These are phyloP conservation scores for Bromus sterilis DNA, from an alignment of 176 grass and related monocot species.

Conservation along the genomic window DNA sequence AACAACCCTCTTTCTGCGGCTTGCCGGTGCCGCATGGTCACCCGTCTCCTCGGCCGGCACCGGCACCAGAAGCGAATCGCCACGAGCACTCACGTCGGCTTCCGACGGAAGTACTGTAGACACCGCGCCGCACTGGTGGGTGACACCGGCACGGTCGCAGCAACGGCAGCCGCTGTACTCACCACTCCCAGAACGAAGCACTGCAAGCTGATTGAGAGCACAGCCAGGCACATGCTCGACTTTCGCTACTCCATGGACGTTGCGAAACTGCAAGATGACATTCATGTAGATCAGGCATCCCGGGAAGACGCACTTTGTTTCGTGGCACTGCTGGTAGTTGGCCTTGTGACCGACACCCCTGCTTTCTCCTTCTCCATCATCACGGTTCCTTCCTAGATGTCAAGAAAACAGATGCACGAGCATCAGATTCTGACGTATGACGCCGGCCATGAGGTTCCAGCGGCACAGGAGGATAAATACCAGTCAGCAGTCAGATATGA, in stretches of 20 bases:
- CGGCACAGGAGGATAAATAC: background rate
- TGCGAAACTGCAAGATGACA: too few relatives aligned
- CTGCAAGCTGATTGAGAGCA: too few relatives aligned
- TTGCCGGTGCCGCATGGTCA: too few relatives aligned
- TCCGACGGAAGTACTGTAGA: background rate
- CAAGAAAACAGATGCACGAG: background rate
- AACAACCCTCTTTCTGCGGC: background rate
- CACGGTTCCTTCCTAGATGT: background rate
- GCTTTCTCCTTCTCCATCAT: background rate
- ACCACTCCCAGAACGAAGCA: background rate
- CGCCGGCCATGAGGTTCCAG: background rate
- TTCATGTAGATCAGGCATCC: too few relatives aligned
- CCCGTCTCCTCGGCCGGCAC: too few relatives aligned
- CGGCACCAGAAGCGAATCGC: background rate
- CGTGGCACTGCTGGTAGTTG: background rate
- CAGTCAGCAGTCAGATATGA: background rate
- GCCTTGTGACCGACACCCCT: background rate
- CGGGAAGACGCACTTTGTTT: background rate
- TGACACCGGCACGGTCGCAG: background rate
- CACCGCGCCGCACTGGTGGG: background rate
- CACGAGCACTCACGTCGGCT: background rate
- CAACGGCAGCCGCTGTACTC: background rate
- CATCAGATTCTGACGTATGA: background rate
- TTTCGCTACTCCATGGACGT: too few relatives aligned
- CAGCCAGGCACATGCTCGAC: background rate